Percentiles rank a stretch among this genome's conserved stretches.
Evolutionary conservation across 2,329 filamentous ascomycete genomes (phyloP).

Genomic region (Knufia fluminis): DNA sequence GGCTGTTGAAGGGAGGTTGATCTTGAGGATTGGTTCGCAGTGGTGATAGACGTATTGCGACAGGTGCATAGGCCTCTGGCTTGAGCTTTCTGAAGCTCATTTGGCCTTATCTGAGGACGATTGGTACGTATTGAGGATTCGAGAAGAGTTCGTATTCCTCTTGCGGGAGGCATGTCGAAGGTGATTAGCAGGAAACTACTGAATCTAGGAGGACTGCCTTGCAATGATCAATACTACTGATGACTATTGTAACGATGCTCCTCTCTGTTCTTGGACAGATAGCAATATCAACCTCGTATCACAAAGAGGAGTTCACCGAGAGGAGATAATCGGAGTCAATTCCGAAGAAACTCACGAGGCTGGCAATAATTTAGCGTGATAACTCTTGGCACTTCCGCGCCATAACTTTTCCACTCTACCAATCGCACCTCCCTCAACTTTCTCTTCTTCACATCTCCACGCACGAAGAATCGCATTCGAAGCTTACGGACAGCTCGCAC

Average conservation of each 20-base stretch:
- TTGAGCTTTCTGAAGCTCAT: background rate
- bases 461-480: slow-evolving; percentile 99
- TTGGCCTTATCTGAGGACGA: slow-evolving; percentile 1
- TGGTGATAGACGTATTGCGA: background rate
- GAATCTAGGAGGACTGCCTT: too few species aligned
- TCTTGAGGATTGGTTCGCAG: background rate
- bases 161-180: background rate
- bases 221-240: too few species aligned
- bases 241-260: background rate
- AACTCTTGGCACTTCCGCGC: background rate
- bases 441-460: slow-evolving; percentile 51
- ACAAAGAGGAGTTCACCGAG: slow-evolving; percentile 1
- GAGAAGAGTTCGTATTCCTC: background rate
- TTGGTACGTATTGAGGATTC: background rate
- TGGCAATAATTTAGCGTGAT: background rate
- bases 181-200: too few species aligned
- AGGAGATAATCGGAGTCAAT: background rate
- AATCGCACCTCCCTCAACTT: slow-evolving; percentile 4
- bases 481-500: slow-evolving; percentile 84
- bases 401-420: background rate
- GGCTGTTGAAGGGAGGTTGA: background rate
- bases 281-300: background rate
- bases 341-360: background rate
- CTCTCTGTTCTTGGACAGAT: background rate
- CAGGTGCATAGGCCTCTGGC: slow-evolving; percentile 5